phyloP scores from a whole-genome alignment of 176 grass and related monocot species.

The Themeda triandra region DNA sequence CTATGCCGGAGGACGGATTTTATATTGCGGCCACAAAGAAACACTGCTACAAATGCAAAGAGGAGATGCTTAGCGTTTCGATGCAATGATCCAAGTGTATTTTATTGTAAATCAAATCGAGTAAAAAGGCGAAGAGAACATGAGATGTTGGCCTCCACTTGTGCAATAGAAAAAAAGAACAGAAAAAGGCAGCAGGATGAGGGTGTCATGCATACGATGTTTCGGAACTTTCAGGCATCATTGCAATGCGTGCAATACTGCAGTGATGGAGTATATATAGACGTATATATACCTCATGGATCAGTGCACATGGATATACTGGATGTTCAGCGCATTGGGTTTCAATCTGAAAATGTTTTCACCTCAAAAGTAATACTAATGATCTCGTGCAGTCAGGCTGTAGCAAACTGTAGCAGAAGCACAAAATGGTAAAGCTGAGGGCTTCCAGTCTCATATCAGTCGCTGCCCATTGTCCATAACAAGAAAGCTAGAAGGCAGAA shows the following conservation, averaged over 20 bases:
- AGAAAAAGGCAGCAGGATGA: constrained; percentile 32
- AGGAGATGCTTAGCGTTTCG: not conserved
- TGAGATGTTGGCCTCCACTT: constrained; percentile 46
- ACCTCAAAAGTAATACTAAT: not conserved
- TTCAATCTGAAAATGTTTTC: not conserved
- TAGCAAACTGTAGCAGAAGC: not conserved
- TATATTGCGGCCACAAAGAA: constrained; percentile 1
- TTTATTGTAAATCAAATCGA: constrained; percentile 30
- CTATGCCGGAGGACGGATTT: constrained; percentile 13
- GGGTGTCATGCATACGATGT: constrained; percentile 46
- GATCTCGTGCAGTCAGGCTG: not conserved
- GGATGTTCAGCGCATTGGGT: constrained; percentile 31
- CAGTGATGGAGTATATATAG: constrained; percentile 19
- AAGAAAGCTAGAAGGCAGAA: not conserved
- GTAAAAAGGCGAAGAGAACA: constrained; percentile 37
- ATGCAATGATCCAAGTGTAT: constrained; percentile 19
- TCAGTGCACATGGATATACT: constrained; percentile 10
- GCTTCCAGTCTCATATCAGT: not conserved
- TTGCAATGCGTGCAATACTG: constrained; percentile 31
- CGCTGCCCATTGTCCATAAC: not conserved
- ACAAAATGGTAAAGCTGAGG: not conserved
- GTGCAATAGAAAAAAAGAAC: constrained; percentile 25
- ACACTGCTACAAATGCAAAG: constrained; percentile 16
- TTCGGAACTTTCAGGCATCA: constrained; percentile 51
- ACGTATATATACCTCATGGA: constrained; percentile 15